Percentiles rank a stretch among this genome's conserved stretches.
Evolutionary conservation across 257 asterid genomes (phyloP).

Genomic region (Nicotiana tabacum): DNA sequence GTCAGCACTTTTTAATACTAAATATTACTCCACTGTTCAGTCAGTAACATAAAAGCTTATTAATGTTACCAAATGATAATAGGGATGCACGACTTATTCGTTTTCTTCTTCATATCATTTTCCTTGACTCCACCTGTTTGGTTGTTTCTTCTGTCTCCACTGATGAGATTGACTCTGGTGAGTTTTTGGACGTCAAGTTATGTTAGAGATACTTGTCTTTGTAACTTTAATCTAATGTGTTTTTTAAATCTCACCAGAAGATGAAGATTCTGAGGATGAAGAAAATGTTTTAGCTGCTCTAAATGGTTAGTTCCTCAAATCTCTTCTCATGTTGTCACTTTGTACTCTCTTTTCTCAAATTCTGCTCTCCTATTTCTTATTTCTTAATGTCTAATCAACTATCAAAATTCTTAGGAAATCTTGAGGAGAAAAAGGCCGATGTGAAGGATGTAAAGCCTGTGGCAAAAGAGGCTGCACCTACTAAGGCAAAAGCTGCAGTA

Average conservation of each 20-base stretch:
- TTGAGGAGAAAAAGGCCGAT: conserved; percentile 1
- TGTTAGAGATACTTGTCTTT: neutral
- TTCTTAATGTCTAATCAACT: neutral
- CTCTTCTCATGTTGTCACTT: neutral
- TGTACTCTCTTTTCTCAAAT: neutral
- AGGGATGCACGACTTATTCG: too few species aligned
- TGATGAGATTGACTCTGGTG: neutral
- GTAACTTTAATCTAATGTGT: neutral
- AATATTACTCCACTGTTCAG: too few species aligned
- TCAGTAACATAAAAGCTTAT: too few species aligned
- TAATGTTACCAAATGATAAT: too few species aligned
- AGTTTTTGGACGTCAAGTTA: neutral
- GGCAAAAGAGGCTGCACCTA: conserved; percentile 12
- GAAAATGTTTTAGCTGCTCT: neutral
- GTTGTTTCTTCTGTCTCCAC: too few species aligned
- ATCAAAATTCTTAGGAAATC: conserved; percentile 11
- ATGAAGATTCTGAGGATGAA: conserved; percentile 3
- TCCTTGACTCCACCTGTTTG: too few species aligned
- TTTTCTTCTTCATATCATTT: too few species aligned
- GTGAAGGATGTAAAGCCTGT: conserved; percentile 19
- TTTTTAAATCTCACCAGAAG: neutral
- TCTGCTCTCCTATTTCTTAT: neutral
- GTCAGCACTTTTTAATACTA: too few species aligned
- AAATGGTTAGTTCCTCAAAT: neutral
- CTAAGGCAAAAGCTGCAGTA: neutral